phyloP scores from a whole-genome alignment of 73 alveolate genomes.

The Paramecium caudatum region DNA sequence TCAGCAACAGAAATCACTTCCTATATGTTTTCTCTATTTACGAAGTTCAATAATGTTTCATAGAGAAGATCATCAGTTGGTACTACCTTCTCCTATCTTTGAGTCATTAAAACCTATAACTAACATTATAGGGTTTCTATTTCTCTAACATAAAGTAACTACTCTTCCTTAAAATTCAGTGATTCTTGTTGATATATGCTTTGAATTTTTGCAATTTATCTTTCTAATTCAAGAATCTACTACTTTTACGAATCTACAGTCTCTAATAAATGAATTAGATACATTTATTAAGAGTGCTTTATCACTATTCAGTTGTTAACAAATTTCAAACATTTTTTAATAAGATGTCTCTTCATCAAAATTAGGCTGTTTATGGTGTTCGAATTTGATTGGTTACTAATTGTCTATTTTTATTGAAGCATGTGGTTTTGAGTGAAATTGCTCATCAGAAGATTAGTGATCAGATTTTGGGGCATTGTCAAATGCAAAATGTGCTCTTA shows the following conservation, averaged over 20 bases:
- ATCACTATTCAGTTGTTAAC: constrained; percentile 4
- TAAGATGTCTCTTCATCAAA: constrained; percentile 42
- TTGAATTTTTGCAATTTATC: not conserved
- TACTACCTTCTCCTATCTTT: not conserved
- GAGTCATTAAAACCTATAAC: not conserved
- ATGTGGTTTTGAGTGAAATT: not conserved
- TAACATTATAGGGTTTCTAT: constrained; percentile 30
- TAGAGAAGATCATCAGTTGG: not conserved
- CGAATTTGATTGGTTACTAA: not conserved
- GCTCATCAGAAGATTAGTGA: constrained; percentile 5
- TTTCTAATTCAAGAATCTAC: constrained; percentile 8
- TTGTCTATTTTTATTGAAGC: not conserved
- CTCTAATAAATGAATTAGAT: not conserved
- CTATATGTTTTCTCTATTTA: not conserved
- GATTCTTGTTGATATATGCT: not conserved
- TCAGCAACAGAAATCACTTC: not conserved
- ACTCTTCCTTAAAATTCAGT: not conserved
- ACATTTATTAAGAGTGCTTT: constrained; percentile 34
- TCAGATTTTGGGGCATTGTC: not conserved
- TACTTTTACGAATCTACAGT: constrained; percentile 5
- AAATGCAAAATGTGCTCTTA: constrained; percentile 17
- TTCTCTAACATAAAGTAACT: not conserved
- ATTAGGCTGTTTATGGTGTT: not conserved
- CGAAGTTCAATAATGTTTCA: constrained; percentile 7
- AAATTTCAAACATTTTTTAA: constrained; percentile 57